Base-by-base conservation (phyloP, 176 grass and related monocot genomes). In the Ananas comosus region DNA sequence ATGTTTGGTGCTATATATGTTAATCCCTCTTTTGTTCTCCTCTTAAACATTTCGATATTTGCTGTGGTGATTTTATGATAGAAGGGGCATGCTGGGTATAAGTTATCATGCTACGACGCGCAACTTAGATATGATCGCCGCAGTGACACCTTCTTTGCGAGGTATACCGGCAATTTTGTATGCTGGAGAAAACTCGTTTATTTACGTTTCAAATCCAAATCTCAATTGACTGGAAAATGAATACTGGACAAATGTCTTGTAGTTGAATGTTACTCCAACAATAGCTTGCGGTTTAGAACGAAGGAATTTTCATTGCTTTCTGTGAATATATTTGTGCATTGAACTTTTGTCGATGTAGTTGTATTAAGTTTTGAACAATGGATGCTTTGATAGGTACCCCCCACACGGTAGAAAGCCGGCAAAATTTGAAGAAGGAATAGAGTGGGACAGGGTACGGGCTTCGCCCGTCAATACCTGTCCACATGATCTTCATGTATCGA, bases 61-160 rank as follows among this genome's bases (percentile, higher is more conserved):
- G 66, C 56, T 54, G 6, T 25, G 47, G 6, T 66, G 16, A 16
- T 65, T 78, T 70, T 69, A 49, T 82, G 22, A 66, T 88, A 96
- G 91, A 89, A 96, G 57, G 91, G 88, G 48, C 82, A 96, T 67
- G 80, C 88, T 50, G 91, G 88, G 1, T 96, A 91, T 77, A 8
- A 91, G 78, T 82, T 96, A 6, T 96, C 91, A 0, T 88, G 91
- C 83, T 96, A 91, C 69, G 91, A 96, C 66, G 88, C 91, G 24
- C 85, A 91, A 70, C 85, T 96, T 64, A 82, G 83, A 48, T 96
- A 91, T 74, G 80, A 96, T 76, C 71, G 83, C 63, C 83, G 80
- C 16, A 80, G 83, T 2, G 64, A 91, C 78, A 91, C 85, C 70
- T 96, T 96, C 78, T 88, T 79, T n/a, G 91, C 91, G 12, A 91